Conservation (phyloP, 2,329 filamentous ascomycete species). For the Aspergillus uvarum region DNA sequence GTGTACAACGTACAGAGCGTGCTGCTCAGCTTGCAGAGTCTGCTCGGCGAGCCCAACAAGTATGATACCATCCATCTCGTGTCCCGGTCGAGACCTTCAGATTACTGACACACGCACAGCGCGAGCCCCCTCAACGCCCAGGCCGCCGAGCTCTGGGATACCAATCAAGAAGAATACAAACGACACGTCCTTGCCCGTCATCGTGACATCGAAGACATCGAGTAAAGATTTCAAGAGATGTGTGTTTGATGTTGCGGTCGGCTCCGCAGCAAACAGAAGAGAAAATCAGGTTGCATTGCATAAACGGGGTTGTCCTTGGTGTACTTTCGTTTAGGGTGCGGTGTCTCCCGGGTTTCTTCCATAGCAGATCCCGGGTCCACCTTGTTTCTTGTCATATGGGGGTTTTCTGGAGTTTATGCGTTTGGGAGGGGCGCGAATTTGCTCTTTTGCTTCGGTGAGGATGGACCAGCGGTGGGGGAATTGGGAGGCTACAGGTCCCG, state of each 20-base stretch:
- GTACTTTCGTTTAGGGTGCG: conserved; percentile 12
- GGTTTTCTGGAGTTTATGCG: conserved; percentile 5
- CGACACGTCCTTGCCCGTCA: conserved; percentile 65
- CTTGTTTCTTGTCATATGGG: not conserved
- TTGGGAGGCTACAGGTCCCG: not conserved
- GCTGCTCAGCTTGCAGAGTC: conserved; percentile 86
- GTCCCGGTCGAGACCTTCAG: not conserved
- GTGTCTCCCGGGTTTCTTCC: not conserved
- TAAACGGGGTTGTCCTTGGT: conserved; percentile 12
- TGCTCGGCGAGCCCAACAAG: conserved; percentile 98
- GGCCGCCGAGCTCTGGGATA: conserved; percentile 94
- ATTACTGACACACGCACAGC: conserved; percentile 49
- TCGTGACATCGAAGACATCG: conserved; percentile 54
- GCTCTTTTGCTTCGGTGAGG: not conserved
- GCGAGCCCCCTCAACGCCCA: conserved; percentile 93
- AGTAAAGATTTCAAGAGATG: conserved; percentile 26
- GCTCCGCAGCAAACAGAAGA: conserved; percentile 7
- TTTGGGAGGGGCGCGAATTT: not conserved
- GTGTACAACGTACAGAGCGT: conserved; percentile 96
- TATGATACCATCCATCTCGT: conserved; percentile 48
- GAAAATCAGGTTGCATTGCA: conserved; percentile 16
- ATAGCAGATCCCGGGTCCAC: not conserved
- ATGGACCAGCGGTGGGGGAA: not conserved
- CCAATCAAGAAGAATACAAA: conserved; percentile 83
- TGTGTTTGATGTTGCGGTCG: not conserved